Evolutionary conservation across 331 rosid genomes (phyloP).

Genomic region (Pyracantha coccinea): DNA sequence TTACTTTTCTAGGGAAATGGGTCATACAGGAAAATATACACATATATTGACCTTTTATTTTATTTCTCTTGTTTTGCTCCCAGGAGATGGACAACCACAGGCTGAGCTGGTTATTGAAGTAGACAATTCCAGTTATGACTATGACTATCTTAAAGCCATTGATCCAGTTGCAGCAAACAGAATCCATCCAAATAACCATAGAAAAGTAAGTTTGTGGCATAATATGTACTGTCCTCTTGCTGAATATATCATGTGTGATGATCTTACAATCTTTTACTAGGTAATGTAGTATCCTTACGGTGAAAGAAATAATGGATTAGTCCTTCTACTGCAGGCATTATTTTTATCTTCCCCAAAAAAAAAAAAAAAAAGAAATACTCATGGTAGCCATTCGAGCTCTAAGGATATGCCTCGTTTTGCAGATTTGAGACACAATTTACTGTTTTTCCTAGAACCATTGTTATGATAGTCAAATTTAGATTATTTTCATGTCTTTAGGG

Average conservation of each 20-base stretch:
- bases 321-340: too few species aligned
- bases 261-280: too few species aligned
- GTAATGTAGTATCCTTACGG: too few species aligned
- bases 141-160: conserved; percentile 56
- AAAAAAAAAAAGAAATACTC: too few species aligned
- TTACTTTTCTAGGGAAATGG: background rate
- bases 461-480: background rate
- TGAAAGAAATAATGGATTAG: too few species aligned
- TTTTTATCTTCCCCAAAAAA: background rate
- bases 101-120: conserved; percentile 21
- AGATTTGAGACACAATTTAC: background rate
- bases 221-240: conserved; percentile 3
- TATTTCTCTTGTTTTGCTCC: background rate
- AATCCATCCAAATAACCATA: conserved; percentile 81
- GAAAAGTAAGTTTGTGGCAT: conserved; percentile 49
- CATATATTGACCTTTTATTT: background rate
- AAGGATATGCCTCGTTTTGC: background rate
- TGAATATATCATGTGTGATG: background rate
- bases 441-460: background rate
- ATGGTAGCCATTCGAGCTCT: too few species aligned
- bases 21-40: background rate
- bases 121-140: conserved; percentile 29
- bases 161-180: conserved; percentile 89
- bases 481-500: background rate
- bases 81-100: conserved; percentile 29